Base-by-base conservation (phyloP, 1,284 basidiomycete species). In the Schizophyllum amplum region DNA sequence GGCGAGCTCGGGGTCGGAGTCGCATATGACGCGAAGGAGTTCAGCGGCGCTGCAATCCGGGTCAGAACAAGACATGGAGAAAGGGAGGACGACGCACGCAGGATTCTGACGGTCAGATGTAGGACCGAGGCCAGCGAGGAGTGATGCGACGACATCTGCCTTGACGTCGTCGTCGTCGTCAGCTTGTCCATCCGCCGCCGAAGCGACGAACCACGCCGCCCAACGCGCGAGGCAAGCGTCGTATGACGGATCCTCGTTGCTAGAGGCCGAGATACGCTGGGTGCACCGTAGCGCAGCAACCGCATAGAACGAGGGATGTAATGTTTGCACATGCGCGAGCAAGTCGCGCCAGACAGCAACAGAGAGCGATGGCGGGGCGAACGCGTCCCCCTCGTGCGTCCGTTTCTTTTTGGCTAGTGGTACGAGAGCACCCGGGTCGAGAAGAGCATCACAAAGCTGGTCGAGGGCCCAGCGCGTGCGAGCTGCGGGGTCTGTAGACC, bases 351-450 rank as follows among this genome's bases (percentile, higher is more conserved):
- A 95, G 51, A 93, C 72, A 2, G 77, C 72, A 22, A 86, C 66
- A 21, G 83, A 78, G 2, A 76, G 63, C 1, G 72, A 62, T 1
- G 84, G 79, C 0, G 88, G 87, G 20, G 71, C 67, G 27, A 79
- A 79, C 17, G 71, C 65, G 23, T 75, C 74, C 21, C 65, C 62
- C 1, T 76, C 71, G 24, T 78, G 72, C 55, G 76, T 69, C 50
- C 91, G 76, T 71, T 88, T 90, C 93, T 85, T 92, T 70, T 85
- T 87, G 0, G 90, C 87, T 1, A 88, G 65, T 3, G 93, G 92
- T 2, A 96, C 85, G 4, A 95, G 71, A 6, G 75, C 80, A 15
- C 82, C 90, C 66, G 77, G 82, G 59, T 78, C 81, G 55, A 86
- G 66, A 52, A 89, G 74, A 4, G 66, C 77, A 52, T 85, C 84